Base-by-base conservation (phyloP, 1,284 basidiomycete species). In the Puccinia horiana region DNA sequence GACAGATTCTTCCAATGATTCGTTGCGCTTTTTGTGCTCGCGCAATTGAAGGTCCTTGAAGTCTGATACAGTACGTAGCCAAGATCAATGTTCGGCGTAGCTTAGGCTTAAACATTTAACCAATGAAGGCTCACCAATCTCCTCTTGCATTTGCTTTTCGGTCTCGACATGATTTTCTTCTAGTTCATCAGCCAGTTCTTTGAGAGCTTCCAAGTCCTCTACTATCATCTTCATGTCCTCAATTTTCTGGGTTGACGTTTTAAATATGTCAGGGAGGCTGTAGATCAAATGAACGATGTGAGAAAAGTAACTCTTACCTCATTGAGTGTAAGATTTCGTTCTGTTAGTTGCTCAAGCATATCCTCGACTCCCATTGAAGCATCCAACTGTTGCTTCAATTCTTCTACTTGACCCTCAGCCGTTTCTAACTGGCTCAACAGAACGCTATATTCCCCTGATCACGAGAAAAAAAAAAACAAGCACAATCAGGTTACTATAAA, bases 151-250 rank as follows among this genome's bases (percentile, higher is more conserved):
- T 58, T 93, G 91, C 87, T 94, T 95, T 88, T 98, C 96, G 0
- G 95, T 94, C 87, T 98, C 96, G 9, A 94, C 87, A 85, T 99
- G 96, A 85, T 94, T 95, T 88, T 99, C 96, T 87, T 99, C 97
- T 2, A 99, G 90, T 88, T 99, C 97, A 84, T 99, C 96, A 84
- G 92, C 95, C 79, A 99, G 92, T 85, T 98, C 96, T 87, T 96
- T 94, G 75, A 99, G 90, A 18, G 96, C 92, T 86, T 99, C 96
- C 20, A 98, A 91, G 86, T 99, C 96, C 86, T 98, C 96, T 76
- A 98, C 95, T 0, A 93, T 94, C 79, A 94, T 92, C 6, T 93
- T 91, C 92, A 98, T 95, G 88, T 97, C 94, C 86, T 98, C 96
- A 84, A 98, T 94, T 91, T 93, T 96, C 94, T 93, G 86, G 47